A percentile compares a stretch with the other conserved stretches of the same genome.
Conservation (phyloP, 2,329 filamentous ascomycete species). For the Monilinia polystroma region DNA sequence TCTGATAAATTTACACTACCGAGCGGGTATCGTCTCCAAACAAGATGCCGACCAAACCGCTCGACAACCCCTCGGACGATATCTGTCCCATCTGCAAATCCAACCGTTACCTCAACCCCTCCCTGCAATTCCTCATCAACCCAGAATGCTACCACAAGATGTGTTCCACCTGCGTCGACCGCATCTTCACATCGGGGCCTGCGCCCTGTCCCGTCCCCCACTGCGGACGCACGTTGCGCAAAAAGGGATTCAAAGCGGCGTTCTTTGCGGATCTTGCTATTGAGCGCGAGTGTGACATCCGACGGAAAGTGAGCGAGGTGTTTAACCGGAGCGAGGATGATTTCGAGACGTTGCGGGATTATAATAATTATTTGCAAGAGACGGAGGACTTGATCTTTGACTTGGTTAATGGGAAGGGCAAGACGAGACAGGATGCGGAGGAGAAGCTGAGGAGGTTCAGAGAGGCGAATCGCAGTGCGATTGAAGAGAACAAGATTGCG, state of each 20-base stretch:
- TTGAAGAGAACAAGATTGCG: constrained; percentile 58
- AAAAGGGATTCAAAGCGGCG: constrained; percentile 78
- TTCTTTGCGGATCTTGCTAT: constrained; percentile 87
- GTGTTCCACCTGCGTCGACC: constrained; percentile 93
- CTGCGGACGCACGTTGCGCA: constrained; percentile 82
- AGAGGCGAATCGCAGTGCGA: constrained; percentile 66
- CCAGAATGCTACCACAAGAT: constrained; percentile 99
- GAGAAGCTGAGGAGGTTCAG: constrained; percentile 65
- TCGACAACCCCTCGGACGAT: constrained; percentile 50
- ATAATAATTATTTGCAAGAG: constrained; percentile 92
- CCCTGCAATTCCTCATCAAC: constrained; percentile 95
- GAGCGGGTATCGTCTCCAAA: neutral
- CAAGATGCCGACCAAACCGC: constrained; percentile 11
- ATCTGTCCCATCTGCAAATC: constrained; percentile 98
- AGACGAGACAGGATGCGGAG: constrained; percentile 51
- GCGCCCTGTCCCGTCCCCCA: constrained; percentile 89
- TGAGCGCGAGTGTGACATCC: constrained; percentile 91
- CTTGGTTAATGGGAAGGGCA: constrained; percentile 68
- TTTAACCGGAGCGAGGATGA: constrained; percentile 91
- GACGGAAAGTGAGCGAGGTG: constrained; percentile 72
- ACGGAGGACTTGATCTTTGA: constrained; percentile 91
- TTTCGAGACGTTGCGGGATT: constrained; percentile 79
- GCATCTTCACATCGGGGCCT: constrained; percentile 88
- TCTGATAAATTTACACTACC: neutral
- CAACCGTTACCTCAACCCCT: constrained; percentile 88